Evolutionary conservation across 1,284 basidiomycete species (phyloP), one percentile per base, ranked within the genome.

Genomic region (Sutorius eximius): DNA sequence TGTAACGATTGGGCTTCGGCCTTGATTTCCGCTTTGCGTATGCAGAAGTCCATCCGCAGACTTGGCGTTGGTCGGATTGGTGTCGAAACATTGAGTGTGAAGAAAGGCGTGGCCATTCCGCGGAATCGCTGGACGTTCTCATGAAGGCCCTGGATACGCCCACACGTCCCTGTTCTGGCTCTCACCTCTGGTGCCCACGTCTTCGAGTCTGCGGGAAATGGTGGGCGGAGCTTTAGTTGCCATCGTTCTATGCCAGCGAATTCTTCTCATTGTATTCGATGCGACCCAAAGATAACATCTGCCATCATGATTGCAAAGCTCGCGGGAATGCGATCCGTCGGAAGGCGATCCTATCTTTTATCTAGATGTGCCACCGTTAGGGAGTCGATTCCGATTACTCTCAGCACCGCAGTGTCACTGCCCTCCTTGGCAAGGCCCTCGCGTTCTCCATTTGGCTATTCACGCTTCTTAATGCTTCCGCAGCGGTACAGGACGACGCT

Each of bases 391-490:
- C 36, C 18, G 9, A 16, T 15, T 47, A 1, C 6, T 53, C 22
- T 41, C 29, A 34, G 44, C 53, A 63, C 43, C 22, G 57, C 50
- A 43, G 9, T 11, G 30, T 24, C 60, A 65, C 44, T 33, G 57
- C 53, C 51, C 30, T 12, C 6, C 18, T 41, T n/a, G 41, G 37
- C 33, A 49, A 24, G 47, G 20, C 38, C 45, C 37, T 34, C 38
- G 22, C 30, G 30, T 18, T 53, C 45, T 65, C 24, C 29, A 52
- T 58, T 59, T 49, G 55, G 55, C 36, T 60, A 49, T 49, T 6
- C 46, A 32, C 9, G 41, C 20, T 62, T 59, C 52, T 49, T 51
- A 59, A 51, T 53, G 18, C 40, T 6, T 32, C 51, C 62, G 52
- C 5, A 20, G 20, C n/a, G 18, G 40, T 42, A 37, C 47, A 38